These are phyloP conservation scores for Hsuehochloa calcarea DNA, from an alignment of 176 grass and related monocot species.

Conservation along the genomic window DNA sequence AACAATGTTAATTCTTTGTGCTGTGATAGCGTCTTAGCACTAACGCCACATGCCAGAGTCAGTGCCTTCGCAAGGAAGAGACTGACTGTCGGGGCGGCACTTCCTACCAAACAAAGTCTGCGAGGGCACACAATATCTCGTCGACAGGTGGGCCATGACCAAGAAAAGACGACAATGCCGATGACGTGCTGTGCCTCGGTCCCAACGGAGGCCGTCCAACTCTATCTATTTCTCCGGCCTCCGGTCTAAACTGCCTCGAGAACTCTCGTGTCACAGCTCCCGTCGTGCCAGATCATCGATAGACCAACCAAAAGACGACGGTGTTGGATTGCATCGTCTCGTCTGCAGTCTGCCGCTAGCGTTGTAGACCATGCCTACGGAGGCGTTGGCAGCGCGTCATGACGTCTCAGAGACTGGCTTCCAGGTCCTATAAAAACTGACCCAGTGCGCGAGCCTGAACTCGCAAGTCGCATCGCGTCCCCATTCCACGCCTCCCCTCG, in stretches of 20 bases:
- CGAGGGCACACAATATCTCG: too few relatives aligned
- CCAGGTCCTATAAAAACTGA: conserved; percentile 21
- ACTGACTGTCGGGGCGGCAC: not conserved
- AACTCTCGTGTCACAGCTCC: too few relatives aligned
- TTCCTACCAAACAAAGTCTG: too few relatives aligned
- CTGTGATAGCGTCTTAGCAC: not conserved
- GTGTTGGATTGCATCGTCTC: too few relatives aligned
- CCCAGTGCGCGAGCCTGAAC: not conserved
- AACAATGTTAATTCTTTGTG: not conserved
- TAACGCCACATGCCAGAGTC: not conserved
- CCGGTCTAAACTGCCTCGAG: not conserved
- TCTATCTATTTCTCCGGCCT: not conserved
- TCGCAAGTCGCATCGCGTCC: not conserved
- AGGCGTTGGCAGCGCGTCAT: not conserved
- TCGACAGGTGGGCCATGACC: too few relatives aligned
- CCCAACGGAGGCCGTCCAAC: not conserved
- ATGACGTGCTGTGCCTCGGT: not conserved
- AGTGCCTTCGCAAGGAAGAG: conserved; percentile 8
- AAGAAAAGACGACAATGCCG: too few relatives aligned
- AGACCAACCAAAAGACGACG: not conserved
- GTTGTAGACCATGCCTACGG: not conserved
- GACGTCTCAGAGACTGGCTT: not conserved
- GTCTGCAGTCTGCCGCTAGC: too few relatives aligned
- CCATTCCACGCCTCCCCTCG: not conserved
- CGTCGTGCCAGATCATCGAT: not conserved